Evolutionary conservation across 306 rosid species (phyloP).

Genomic region (Acacia confusa): DNA sequence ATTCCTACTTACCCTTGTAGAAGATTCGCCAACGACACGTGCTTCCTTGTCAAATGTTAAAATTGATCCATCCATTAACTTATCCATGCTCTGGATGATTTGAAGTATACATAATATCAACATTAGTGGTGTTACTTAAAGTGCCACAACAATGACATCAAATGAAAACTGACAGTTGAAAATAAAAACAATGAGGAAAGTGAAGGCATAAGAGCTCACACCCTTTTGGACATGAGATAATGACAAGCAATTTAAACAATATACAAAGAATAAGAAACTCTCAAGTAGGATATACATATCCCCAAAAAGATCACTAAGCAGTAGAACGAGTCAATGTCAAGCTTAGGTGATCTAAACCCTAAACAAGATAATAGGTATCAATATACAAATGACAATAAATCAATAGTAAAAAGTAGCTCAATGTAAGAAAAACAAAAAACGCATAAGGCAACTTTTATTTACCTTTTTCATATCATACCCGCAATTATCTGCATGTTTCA

Average conservation of each 20-base stretch:
- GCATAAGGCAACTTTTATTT: conserved; percentile 26
- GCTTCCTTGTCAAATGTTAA: conserved; percentile 37
- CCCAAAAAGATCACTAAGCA: conserved; percentile 9
- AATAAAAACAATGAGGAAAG: background rate
- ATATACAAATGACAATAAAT: background rate
- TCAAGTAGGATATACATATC: conserved; percentile 1
- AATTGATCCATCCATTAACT: conserved; percentile 46
- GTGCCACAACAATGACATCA: conserved; percentile 18
- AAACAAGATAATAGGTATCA: conserved; percentile 2
- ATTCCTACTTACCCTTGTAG: conserved; percentile 54
- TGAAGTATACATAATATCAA: conserved; percentile 8
- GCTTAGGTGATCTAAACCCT: conserved; percentile 13
- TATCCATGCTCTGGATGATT: conserved; percentile 68
- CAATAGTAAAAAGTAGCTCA: background rate
- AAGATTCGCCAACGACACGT: conserved; percentile 38
- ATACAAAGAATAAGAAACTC: background rate
- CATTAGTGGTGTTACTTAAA: conserved; percentile 19
- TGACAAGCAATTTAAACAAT: background rate
- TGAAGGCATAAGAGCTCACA: background rate
- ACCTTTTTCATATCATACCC: conserved; percentile 88
- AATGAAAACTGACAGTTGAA: conserved; percentile 12
- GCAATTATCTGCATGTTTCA: conserved; percentile 62
- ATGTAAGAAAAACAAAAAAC: background rate
- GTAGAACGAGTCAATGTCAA: background rate
- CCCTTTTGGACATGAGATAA: background rate